Percentiles rank a stretch among this genome's conserved stretches.
Conservation (phyloP, 169 alveolate genomes). For the Neospora caninum region DNA sequence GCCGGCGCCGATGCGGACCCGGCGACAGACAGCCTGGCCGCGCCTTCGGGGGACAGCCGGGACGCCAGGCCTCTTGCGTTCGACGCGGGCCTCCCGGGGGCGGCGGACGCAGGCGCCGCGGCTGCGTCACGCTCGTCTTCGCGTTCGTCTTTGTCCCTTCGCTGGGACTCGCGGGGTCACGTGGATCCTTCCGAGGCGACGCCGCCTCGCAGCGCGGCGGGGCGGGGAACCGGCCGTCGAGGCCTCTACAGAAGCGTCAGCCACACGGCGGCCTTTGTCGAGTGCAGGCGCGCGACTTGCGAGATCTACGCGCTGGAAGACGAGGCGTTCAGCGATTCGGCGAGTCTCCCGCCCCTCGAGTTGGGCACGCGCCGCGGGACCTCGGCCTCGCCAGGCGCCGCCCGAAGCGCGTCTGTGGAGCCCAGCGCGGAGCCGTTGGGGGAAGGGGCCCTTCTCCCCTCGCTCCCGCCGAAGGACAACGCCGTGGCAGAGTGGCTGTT, state of each 20-base stretch:
- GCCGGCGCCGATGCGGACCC: background rate
- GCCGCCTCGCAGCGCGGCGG: no score
- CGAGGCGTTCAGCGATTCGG: background rate
- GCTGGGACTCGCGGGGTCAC: background rate
- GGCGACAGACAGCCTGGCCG: background rate
- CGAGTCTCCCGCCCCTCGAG: background rate
- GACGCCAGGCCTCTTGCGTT: no score
- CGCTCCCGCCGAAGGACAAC: conserved; percentile 8
- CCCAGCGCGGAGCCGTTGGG: background rate
- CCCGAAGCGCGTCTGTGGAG: background rate
- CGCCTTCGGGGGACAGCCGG: background rate
- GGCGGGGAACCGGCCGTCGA: no score
- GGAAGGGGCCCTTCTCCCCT: background rate
- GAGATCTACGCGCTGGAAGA: conserved; percentile 13
- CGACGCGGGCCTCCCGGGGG: background rate
- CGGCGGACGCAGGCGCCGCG: background rate
- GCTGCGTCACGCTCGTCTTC: background rate
- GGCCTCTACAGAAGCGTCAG: background rate
- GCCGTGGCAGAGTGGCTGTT: conserved; percentile 8
- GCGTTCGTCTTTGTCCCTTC: background rate
- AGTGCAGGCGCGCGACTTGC: conserved; percentile 13
- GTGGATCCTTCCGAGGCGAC: background rate
- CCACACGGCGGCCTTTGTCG: background rate
- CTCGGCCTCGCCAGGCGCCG: background rate
- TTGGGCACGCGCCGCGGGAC: background rate